A percentile compares a stretch with the other conserved stretches of the same genome.
phyloP scores from a whole-genome alignment of 163 green algal genomes.

The Volvox carteri region DNA sequence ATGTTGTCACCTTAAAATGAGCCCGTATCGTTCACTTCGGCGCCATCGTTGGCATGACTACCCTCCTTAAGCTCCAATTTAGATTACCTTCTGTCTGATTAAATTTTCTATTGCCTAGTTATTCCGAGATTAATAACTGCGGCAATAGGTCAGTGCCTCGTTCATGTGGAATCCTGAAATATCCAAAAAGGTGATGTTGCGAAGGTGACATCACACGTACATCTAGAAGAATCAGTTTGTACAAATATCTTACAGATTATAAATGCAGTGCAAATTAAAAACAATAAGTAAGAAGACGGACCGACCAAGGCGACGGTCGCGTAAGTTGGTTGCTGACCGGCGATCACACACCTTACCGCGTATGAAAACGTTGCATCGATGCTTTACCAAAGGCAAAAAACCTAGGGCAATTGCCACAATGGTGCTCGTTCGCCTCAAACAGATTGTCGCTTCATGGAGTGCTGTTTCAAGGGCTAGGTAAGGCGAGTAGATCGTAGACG shows the following conservation, averaged over 20 bases:
- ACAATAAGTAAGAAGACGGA: slow-evolving; percentile 7
- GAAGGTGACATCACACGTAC: too few species aligned
- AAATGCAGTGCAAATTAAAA: neutral
- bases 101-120: too few species aligned
- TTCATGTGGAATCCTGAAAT: too few species aligned
- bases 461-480: slow-evolving; percentile 11
- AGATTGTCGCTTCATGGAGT: neutral
- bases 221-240: neutral
- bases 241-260: neutral
- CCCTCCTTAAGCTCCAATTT: neutral
- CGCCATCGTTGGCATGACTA: neutral
- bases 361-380: slow-evolving; percentile 7
- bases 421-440: neutral
- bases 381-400: too few species aligned
- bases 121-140: too few species aligned
- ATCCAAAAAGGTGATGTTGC: too few species aligned
- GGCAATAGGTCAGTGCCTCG: too few species aligned
- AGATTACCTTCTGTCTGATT: neutral
- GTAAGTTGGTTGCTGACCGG: neutral
- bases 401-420: neutral
- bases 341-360: slow-evolving; percentile 2
- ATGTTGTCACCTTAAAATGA: neutral
- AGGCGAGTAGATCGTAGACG: slow-evolving; percentile 6
- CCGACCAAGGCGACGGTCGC: neutral
- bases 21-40: neutral